These are phyloP conservation scores for Myrmaecium sp. DNA, from an alignment of 2,329 filamentous ascomycete species.

Conservation along the genomic window DNA sequence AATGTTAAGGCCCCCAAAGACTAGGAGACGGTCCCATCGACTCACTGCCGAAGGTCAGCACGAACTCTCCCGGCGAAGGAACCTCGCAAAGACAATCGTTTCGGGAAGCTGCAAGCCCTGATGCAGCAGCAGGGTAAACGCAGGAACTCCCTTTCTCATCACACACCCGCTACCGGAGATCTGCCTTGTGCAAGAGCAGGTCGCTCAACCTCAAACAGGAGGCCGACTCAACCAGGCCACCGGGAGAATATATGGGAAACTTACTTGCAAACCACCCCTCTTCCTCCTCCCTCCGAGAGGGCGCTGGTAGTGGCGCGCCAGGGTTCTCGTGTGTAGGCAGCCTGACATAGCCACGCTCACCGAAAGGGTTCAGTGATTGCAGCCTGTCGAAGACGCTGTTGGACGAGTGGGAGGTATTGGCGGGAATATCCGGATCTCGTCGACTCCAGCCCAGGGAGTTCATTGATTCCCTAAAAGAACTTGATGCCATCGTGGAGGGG, in stretches of 20 bases:
- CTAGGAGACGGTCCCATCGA: constrained; percentile 85
- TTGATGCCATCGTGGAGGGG: constrained; percentile 52
- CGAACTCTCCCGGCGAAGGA: too few species aligned
- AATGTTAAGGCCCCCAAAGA: constrained; percentile 83
- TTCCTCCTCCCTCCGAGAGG: constrained; percentile 76
- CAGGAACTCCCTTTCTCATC: constrained; percentile 25
- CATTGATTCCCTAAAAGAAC: constrained; percentile 84
- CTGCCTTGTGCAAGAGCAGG: constrained; percentile 11
- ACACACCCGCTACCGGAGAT: constrained; percentile 14
- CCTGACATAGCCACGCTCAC: constrained; percentile 70
- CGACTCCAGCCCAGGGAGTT: constrained; percentile 91
- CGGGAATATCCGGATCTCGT: constrained; percentile 58
- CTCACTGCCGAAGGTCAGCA: constrained; percentile 71
- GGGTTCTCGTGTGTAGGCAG: constrained; percentile 70
- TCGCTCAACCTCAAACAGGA: too few species aligned
- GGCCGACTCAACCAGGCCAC: too few species aligned
- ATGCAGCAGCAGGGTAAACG: constrained; percentile 21
- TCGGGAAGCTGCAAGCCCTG: constrained; percentile 12
- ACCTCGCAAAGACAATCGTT: not conserved
- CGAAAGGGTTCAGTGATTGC: constrained; percentile 76
- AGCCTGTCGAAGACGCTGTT: constrained; percentile 66
- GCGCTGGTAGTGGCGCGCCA: constrained; percentile 72
- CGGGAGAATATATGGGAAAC: constrained; percentile 30
- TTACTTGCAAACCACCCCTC: constrained; percentile 92
- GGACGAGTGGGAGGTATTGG: constrained; percentile 52